Conservation (phyloP, 305 asterid genomes). For the Lippia alba region DNA sequence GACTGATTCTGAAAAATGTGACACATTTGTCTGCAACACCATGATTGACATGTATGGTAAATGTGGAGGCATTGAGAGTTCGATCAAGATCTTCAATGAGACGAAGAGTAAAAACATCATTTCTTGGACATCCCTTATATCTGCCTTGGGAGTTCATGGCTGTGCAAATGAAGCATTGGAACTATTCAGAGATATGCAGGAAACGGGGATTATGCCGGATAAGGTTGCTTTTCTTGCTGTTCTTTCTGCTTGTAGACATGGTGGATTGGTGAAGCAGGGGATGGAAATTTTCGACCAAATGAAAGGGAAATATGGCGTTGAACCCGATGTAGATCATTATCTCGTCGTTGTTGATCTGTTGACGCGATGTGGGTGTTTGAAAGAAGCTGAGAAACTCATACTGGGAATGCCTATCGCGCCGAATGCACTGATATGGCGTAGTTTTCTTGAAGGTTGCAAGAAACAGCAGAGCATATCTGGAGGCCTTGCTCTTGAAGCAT, state of each 20-base stretch:
- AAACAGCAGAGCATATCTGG: slow-evolving; percentile 41
- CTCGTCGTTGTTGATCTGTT: slow-evolving; percentile 51
- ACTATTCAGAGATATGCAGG: slow-evolving; percentile 52
- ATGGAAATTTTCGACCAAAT: slow-evolving; percentile 49
- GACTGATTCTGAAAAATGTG: slow-evolving; percentile 41
- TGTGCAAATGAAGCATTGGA: slow-evolving; percentile 50
- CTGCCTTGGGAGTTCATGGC: slow-evolving; percentile 58
- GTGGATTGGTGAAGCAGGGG: slow-evolving; percentile 56
- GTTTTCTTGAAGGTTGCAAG: slow-evolving; percentile 62
- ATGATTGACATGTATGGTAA: slow-evolving; percentile 64
- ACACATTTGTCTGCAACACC: slow-evolving; percentile 53
- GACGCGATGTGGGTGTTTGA: slow-evolving; percentile 55
- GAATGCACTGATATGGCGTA: slow-evolving; percentile 57
- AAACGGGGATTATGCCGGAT: slow-evolving; percentile 49
- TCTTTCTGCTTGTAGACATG: slow-evolving; percentile 67
- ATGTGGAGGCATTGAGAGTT: slow-evolving; percentile 56
- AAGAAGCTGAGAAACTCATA: slow-evolving; percentile 56
- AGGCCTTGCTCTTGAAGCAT: neutral
- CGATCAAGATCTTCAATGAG: slow-evolving; percentile 48
- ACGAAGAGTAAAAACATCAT: slow-evolving; percentile 42
- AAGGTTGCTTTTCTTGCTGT: slow-evolving; percentile 50
- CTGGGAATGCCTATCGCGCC: slow-evolving; percentile 62
- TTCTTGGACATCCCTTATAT: slow-evolving; percentile 59
- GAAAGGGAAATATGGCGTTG: slow-evolving; percentile 49
- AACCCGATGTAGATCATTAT: slow-evolving; percentile 71